Evolutionary conservation across 768 basidiomycete genomes (phyloP).

Genomic region (Boletus speciosus): DNA sequence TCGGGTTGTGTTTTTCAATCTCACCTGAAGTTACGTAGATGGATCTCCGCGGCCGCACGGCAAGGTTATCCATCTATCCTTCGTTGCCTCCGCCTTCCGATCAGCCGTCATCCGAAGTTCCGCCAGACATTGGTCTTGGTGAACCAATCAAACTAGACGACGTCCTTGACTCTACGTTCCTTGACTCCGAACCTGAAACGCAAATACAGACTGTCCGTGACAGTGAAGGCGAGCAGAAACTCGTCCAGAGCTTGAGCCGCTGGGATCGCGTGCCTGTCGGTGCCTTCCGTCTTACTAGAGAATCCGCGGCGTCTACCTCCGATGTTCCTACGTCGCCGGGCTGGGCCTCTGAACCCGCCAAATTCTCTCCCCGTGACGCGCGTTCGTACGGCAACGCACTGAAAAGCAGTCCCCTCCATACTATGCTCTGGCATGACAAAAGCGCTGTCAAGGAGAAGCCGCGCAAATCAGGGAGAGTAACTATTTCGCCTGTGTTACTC

Average conservation of each 20-base stretch:
- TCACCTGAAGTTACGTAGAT: slow-evolving; percentile 17
- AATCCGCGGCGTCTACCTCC: slow-evolving; percentile 21
- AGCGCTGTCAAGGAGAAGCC: slow-evolving; percentile 16
- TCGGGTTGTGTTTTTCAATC: slow-evolving; percentile 5
- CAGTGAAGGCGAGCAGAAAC: slow-evolving; percentile 37
- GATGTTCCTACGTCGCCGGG: slow-evolving; percentile 29
- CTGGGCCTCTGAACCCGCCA: slow-evolving; percentile 28
- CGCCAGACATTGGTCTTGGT: slow-evolving; percentile 39
- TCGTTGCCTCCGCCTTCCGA: slow-evolving; percentile 35
- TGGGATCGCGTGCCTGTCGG: slow-evolving; percentile 76
- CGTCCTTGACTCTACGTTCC: slow-evolving; percentile 70
- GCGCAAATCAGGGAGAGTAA: slow-evolving; percentile 32
- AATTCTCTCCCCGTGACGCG: slow-evolving; percentile 17
- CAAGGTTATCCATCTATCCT: slow-evolving; percentile 33
- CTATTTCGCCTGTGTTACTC: slow-evolving; percentile 50
- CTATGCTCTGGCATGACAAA: slow-evolving; percentile 50
- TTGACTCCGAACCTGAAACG: slow-evolving; percentile 53
- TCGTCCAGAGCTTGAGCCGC: slow-evolving; percentile 51
- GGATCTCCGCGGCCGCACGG: slow-evolving; percentile 32
- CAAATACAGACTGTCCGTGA: slow-evolving; percentile 29
- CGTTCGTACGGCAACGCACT: slow-evolving; percentile 40
- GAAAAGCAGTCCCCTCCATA: slow-evolving; percentile 52
- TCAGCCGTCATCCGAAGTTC: slow-evolving; percentile 32
- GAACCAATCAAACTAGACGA: slow-evolving; percentile 64
- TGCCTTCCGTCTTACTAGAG: slow-evolving; percentile 65